Conservation (phyloP, 352 stramenopile species). For the Bremia lactucae region DNA sequence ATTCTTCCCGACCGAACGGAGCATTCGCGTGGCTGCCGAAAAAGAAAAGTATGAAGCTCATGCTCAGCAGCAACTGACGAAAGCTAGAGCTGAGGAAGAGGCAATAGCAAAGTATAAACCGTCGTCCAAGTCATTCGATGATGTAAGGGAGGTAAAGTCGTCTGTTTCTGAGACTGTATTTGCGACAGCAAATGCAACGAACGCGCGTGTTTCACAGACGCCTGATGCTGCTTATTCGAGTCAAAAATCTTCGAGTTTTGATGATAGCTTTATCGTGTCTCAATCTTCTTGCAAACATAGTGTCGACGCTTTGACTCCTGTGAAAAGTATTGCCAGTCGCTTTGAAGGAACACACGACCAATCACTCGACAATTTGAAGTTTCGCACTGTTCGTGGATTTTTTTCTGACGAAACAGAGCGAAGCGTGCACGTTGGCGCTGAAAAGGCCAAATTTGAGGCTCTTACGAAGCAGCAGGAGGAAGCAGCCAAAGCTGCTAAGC, state of each 20-base stretch:
- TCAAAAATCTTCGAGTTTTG: constrained; percentile 14
- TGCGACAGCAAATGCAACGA: neutral
- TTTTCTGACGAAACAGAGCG: constrained; percentile 25
- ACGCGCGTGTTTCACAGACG: constrained; percentile 3
- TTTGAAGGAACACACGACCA: constrained; percentile 59
- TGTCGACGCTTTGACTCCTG: constrained; percentile 19
- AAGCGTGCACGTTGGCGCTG: constrained; percentile 23
- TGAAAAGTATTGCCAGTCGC: constrained; percentile 52
- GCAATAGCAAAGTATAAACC: constrained; percentile 25
- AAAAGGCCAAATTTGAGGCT: constrained; percentile 33
- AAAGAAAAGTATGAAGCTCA: constrained; percentile 30
- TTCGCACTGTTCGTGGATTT: constrained; percentile 49
- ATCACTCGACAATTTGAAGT: constrained; percentile 44
- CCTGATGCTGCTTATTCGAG: constrained; percentile 4
- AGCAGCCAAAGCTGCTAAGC: neutral
- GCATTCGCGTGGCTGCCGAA: constrained; percentile 23
- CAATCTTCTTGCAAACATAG: constrained; percentile 11
- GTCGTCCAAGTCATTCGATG: constrained; percentile 10
- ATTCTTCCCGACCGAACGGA: constrained; percentile 28
- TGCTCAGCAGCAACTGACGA: constrained; percentile 21
- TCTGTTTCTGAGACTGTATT: no score
- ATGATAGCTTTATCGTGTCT: constrained; percentile 3
- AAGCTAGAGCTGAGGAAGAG: constrained; percentile 22
- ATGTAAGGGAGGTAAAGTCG: neutral
- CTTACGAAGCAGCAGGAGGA: constrained; percentile 20